A percentile compares a stretch with the other conserved stretches of the same genome.
phyloP scores from a whole-genome alignment of 2,329 filamentous ascomycete species.

The Phialocephala subalpina region DNA sequence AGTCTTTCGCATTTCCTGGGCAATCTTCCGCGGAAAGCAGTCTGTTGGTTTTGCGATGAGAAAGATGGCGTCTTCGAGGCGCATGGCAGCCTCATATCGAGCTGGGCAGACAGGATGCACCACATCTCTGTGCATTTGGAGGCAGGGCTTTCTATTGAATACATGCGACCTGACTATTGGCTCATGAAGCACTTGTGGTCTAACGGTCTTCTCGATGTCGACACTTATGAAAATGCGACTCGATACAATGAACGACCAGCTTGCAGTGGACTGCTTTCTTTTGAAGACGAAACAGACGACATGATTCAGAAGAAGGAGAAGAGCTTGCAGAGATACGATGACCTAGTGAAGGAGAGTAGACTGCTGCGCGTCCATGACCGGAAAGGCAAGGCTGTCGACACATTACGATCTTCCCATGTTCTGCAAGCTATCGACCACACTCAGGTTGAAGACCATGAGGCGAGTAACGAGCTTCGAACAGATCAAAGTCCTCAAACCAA shows the following conservation, averaged over 20 bases:
- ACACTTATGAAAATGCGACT: constrained; percentile 26
- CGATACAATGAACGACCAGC: constrained; percentile 33
- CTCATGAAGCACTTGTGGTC: constrained; percentile 50
- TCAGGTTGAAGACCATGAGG: background rate
- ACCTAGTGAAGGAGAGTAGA: constrained; percentile 26
- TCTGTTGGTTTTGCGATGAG: constrained; percentile 61
- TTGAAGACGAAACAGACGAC: constrained; percentile 26
- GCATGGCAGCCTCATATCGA: constrained; percentile 20
- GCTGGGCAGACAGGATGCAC: constrained; percentile 50
- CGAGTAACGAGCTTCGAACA: background rate
- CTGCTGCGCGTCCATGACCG: constrained; percentile 17
- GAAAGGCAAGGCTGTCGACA: constrained; percentile 8
- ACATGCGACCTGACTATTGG: constrained; percentile 51
- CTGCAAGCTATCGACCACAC: background rate
- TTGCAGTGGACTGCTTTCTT: constrained; percentile 23
- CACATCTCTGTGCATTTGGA: constrained; percentile 56
- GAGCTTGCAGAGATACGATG: background rate
- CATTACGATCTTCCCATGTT: background rate
- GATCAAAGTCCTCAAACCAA: background rate
- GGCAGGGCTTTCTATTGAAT: constrained; percentile 30
- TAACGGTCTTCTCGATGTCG: constrained; percentile 40
- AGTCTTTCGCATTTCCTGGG: constrained; percentile 47
- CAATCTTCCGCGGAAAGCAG: constrained; percentile 44
- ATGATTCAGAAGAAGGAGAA: constrained; percentile 9
- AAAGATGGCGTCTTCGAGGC: constrained; percentile 18